Evolutionary conservation across 352 stramenopile species (phyloP), one percentile per base, ranked within the genome.

Genomic region (Elongisporangium prolatum): DNA sequence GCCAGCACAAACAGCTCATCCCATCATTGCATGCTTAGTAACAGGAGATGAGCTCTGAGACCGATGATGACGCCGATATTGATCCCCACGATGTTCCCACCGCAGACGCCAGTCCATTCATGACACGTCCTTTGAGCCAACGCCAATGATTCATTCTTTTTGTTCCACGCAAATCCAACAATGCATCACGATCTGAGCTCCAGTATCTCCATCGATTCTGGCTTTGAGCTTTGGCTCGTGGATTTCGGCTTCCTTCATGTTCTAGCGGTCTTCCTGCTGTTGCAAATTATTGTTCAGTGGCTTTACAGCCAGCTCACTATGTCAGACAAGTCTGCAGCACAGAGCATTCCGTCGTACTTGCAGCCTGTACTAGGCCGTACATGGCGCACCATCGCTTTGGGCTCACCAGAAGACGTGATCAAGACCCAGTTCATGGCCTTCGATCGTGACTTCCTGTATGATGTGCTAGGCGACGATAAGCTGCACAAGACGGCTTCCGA

Each of bases 341-440:
- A 61, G 9, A 61, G 58, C 11, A 56, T 69, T 62, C 69, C 59
- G 18, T 51, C 62, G 18, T 67, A 65, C n/a, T 75, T 64, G 9
- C 58, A 81, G 37, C 70, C 67, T 1, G 57, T 84, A 59, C 58
- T 84, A 10, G 76, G 77, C 21, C 77, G 72, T 48, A 59, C 77
- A 16, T 7, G 3, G 24, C 24, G 24, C 4, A 9, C 28, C 9
- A 13, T 40, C 28, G 14, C 4, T 13, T 5, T 40, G 28, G 14
- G 28, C 20, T 24, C 4, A 9, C 50, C 13, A 3, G 51, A 63
- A 60, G 57, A 63, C 22, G 57, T 63, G 0, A 14, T 44, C 38
- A 63, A 59, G 40, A 63, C 57, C 21, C 57, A 63, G 3, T 63
- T 59, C n/a, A 2, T 21, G 20, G 11, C 13, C 16, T 63, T 50